Conservation (phyloP, 139 green algal species). For the Micromonas commoda region DNA sequence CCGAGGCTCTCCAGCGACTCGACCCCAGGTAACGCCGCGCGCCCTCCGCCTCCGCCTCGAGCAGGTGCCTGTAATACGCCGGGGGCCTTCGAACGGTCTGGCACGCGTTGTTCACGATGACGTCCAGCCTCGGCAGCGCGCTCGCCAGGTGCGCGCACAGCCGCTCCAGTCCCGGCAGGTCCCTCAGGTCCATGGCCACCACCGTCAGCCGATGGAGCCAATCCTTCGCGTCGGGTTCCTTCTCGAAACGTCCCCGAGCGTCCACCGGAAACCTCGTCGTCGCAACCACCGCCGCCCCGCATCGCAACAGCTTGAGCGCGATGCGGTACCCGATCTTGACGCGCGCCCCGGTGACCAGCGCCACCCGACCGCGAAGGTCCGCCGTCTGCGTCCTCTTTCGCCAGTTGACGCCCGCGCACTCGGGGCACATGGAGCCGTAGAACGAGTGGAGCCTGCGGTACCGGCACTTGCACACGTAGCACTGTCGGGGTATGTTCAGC, state of each 20-base stretch:
- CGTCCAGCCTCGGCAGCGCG: conserved; percentile 17
- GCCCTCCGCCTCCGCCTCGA: conserved; percentile 10
- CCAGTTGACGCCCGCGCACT: conserved; percentile 31
- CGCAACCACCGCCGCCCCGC: conserved; percentile 22
- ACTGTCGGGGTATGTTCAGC: conserved; percentile 4
- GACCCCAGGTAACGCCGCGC: background rate
- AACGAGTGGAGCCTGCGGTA: conserved; percentile 25
- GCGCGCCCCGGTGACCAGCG: conserved; percentile 29
- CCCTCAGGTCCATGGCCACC: conserved; percentile 21
- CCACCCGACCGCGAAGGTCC: conserved; percentile 17
- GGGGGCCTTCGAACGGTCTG: conserved; percentile 28
- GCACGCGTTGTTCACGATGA: conserved; percentile 32
- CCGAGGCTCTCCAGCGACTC: background rate
- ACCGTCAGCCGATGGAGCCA: background rate
- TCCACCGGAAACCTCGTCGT: conserved; percentile 30
- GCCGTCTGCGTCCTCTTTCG: conserved; percentile 1
- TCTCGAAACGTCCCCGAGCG: background rate
- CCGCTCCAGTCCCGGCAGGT: conserved; percentile 14
- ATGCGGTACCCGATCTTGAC: conserved; percentile 33
- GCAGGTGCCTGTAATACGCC: conserved; percentile 28
- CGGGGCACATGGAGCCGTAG: conserved; percentile 27
- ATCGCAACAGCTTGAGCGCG: conserved; percentile 23
- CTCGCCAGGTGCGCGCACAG: background rate
- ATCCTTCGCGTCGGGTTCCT: background rate
- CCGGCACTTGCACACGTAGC: conserved; percentile 31